phyloP scores from a whole-genome alignment of 306 rosid species.

The Macrotyloma uniflorum region DNA sequence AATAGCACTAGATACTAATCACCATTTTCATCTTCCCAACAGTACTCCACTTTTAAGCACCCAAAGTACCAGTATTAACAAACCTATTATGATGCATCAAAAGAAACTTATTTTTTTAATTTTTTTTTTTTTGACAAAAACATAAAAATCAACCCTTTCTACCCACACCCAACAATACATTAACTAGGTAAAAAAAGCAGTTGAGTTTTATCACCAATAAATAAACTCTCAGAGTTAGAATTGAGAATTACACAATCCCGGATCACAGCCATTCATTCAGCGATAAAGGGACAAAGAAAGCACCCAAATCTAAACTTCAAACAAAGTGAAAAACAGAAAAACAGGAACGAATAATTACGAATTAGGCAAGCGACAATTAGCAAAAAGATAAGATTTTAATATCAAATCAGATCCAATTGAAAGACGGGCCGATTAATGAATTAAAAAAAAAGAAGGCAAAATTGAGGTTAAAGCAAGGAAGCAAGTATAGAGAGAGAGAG shows the following conservation, averaged over 20 bases:
- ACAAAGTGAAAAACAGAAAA: neutral
- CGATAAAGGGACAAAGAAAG: neutral
- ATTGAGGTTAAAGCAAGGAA: neutral
- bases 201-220: conserved; percentile 18
- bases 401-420: conserved; percentile 44
- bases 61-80: conserved; percentile 6
- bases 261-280: conserved; percentile 23
- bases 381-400: neutral
- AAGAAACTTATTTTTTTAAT: neutral
- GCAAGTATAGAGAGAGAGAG: neutral
- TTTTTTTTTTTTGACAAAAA: neutral
- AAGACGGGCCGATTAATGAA: neutral
- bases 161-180: conserved; percentile 18
- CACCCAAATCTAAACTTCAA: neutral
- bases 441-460: neutral
- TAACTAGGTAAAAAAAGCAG: conserved; percentile 21
- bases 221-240: neutral
- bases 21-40: neutral
- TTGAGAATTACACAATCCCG: conserved; percentile 10
- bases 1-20: neutral
- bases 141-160: conserved; percentile 6
- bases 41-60: neutral
- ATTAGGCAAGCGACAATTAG: neutral
- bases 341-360: neutral
- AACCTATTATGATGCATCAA: neutral